Evolutionary conservation across 495 filamentous ascomycete species (phyloP).

Genomic region (Penicillium angulare): DNA sequence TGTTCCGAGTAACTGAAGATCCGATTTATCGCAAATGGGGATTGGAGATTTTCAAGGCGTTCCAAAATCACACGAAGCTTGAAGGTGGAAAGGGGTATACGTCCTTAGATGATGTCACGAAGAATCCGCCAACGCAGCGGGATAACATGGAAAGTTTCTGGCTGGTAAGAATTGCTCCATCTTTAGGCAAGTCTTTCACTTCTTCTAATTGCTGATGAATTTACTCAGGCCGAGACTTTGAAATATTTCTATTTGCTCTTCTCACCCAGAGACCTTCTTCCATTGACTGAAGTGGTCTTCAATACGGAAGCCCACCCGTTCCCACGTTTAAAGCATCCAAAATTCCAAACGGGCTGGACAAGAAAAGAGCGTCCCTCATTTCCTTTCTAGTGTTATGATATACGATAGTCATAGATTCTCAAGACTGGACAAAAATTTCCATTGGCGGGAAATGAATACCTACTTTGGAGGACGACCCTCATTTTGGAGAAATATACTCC

Average conservation of each 20-base stretch:
- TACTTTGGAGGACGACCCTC: too few relatives aligned
- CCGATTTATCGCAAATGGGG: slow-evolving; percentile 79
- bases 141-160: slow-evolving; percentile 86
- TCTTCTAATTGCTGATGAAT: not conserved
- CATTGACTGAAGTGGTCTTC: slow-evolving; percentile 3
- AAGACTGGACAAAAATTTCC: too few relatives aligned
- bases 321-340: not conserved
- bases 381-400: too few relatives aligned
- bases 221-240: slow-evolving; percentile 67
- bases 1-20: slow-evolving; percentile 87
- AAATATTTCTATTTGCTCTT: slow-evolving; percentile 90
- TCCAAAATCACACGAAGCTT: slow-evolving; percentile 67
- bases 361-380: slow-evolving; percentile 7
- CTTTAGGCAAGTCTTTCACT: not conserved
- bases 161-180: slow-evolving; percentile 42
- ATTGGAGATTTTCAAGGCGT: slow-evolving; percentile 85
- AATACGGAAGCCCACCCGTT: slow-evolving; percentile 2
- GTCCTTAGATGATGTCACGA: slow-evolving; percentile 9
- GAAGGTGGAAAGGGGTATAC: slow-evolving; percentile 53
- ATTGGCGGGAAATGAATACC: too few relatives aligned
- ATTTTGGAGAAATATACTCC: too few relatives aligned
- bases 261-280: slow-evolving; percentile 32
- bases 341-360: slow-evolving; percentile 6
- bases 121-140: slow-evolving; percentile 22
- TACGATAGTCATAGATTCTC: too few relatives aligned